Percentiles rank a stretch among this genome's conserved stretches.
These are phyloP conservation scores for Cystobasidium slooffiae DNA, from an alignment of 1,284 basidiomycete species.

Conservation along the genomic window DNA sequence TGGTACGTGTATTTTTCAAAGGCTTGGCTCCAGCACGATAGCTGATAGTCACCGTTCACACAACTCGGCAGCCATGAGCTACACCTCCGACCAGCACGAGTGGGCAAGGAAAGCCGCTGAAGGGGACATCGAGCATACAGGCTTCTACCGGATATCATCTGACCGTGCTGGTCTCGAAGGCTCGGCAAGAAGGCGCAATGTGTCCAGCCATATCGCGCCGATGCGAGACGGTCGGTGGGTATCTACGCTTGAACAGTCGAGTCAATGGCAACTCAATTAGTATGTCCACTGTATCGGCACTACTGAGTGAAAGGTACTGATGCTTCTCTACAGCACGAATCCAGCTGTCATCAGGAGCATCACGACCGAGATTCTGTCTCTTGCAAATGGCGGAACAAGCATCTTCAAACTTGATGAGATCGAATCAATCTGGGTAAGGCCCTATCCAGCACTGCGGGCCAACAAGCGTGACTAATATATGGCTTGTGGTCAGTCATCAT, in stretches of 20 bases:
- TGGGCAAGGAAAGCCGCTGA: constrained; percentile 29
- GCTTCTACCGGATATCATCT: constrained; percentile 29
- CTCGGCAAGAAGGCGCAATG: not conserved
- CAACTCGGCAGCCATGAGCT: constrained; percentile 12
- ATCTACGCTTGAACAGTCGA: not conserved
- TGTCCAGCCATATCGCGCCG: not conserved
- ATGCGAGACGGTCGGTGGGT: constrained; percentile 37
- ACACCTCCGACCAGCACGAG: constrained; percentile 38
- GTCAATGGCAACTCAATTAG: constrained; percentile 41
- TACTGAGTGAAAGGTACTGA: not conserved
- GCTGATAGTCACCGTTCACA: not conserved
- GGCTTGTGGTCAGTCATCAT: not conserved
- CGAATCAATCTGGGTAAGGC: constrained; percentile 25
- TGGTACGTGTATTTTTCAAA: not conserved
- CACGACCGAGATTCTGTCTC: constrained; percentile 20
- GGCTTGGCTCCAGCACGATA: not conserved
- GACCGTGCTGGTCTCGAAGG: constrained; percentile 14
- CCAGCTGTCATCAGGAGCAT: constrained; percentile 16
- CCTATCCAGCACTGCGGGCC: not conserved
- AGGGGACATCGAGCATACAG: constrained; percentile 13
- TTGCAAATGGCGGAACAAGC: constrained; percentile 34
- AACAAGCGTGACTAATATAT: not conserved
- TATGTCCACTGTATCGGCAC: not conserved
- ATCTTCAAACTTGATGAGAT: constrained; percentile 27
- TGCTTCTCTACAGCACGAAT: constrained; percentile 9